These are phyloP conservation scores for Heterobasidion occidentale DNA, from an alignment of 1,284 basidiomycete genomes.

Conservation along the genomic window DNA sequence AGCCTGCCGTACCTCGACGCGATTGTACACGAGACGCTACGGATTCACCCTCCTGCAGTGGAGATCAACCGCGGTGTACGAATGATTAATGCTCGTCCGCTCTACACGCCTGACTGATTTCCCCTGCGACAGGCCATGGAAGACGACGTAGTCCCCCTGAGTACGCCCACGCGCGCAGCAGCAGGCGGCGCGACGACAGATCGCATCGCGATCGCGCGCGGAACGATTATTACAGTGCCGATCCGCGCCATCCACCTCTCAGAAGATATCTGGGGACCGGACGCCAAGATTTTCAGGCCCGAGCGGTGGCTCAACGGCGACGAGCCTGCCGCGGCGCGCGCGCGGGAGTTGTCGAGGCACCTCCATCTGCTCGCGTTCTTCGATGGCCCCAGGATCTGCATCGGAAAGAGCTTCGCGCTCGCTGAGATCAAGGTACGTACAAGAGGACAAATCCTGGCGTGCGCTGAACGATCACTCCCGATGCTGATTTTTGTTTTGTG, in stretches of 20 bases:
- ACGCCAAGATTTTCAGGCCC: constrained; percentile 19
- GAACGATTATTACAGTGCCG: constrained; percentile 32
- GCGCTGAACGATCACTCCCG: too few relatives aligned
- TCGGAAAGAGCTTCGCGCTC: constrained; percentile 31
- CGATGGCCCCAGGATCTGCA: constrained; percentile 31
- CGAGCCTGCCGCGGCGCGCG: constrained; percentile 14
- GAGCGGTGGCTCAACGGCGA: constrained; percentile 17
- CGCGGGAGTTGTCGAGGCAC: constrained; percentile 30
- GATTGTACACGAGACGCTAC: constrained; percentile 21
- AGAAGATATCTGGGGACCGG: constrained; percentile 35
- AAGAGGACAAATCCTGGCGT: too few relatives aligned
- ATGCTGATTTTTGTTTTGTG: background rate
- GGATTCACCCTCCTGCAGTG: constrained; percentile 16
- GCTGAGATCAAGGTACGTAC: background rate
- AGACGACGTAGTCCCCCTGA: constrained; percentile 49
- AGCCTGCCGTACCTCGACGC: constrained; percentile 14
- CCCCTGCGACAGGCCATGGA: constrained; percentile 18
- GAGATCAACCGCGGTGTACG: constrained; percentile 14
- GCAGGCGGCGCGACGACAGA: constrained; percentile 27
- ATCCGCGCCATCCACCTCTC: constrained; percentile 38
- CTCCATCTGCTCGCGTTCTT: constrained; percentile 32
- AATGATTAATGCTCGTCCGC: background rate
- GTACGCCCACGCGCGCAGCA: constrained; percentile 28
- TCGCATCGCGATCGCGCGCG: constrained; percentile 36
- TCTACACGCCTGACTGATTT: background rate